Conservation (phyloP, 1,284 basidiomycete genomes). For the Malassezia dermatis region DNA sequence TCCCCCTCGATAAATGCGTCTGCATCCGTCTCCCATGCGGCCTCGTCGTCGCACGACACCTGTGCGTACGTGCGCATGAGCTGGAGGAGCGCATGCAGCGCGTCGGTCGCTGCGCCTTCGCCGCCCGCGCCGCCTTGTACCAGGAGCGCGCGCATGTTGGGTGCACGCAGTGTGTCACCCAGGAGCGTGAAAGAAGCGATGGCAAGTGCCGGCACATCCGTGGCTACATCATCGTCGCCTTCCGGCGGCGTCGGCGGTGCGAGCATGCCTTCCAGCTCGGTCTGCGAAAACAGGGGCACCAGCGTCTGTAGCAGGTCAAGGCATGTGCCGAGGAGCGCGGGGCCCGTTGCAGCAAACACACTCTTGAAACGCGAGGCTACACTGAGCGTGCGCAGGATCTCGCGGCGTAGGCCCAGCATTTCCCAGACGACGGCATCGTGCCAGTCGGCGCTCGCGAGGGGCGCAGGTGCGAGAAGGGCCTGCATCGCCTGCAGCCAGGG, state of each 20-base stretch:
- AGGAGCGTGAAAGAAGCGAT: slow-evolving; percentile 73
- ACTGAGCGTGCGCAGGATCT: slow-evolving; percentile 37
- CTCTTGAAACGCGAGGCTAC: slow-evolving; percentile 32
- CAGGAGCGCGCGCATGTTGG: slow-evolving; percentile 59
- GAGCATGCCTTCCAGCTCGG: slow-evolving; percentile 47
- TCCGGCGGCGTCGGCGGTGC: slow-evolving; percentile 56
- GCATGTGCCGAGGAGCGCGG: slow-evolving; percentile 17
- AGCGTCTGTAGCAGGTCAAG: slow-evolving; percentile 23
- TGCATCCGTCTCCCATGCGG: slow-evolving; percentile 75
- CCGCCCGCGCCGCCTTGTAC: slow-evolving; percentile 39
- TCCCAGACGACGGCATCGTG: slow-evolving; percentile 20
- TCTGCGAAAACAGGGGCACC: slow-evolving; percentile 21
- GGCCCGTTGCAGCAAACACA: slow-evolving; percentile 19
- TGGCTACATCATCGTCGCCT: slow-evolving; percentile 58
- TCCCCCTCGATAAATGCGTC: slow-evolving; percentile 89
- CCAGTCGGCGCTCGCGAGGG: slow-evolving; percentile 10
- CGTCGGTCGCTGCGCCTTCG: slow-evolving; percentile 49
- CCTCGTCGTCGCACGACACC: slow-evolving; percentile 86
- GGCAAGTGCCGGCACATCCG: slow-evolving; percentile 60
- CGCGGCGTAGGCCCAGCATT: slow-evolving; percentile 25
- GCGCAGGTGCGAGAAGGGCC: slow-evolving; percentile 13
- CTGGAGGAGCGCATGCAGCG: slow-evolving; percentile 52
- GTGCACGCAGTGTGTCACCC: slow-evolving; percentile 57
- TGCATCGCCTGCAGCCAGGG: slow-evolving; percentile 56
- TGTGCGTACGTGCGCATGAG: slow-evolving; percentile 65